Conservation (phyloP, 345 rosid genomes). For the Populus nigra region DNA sequence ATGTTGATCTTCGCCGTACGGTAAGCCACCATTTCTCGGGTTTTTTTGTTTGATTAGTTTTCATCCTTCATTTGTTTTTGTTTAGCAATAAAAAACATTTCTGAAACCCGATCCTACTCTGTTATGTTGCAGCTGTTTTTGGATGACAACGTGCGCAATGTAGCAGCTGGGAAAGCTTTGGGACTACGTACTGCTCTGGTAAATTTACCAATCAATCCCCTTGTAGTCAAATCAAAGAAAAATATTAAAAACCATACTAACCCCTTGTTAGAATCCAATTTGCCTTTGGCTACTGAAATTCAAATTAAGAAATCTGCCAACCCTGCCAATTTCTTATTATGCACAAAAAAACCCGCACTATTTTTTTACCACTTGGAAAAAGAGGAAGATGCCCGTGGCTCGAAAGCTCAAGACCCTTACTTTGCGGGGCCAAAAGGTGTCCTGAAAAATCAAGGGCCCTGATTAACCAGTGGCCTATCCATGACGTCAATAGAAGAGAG, state of each 20-base stretch:
- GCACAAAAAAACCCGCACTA: neutral
- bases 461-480: neutral
- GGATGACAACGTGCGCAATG: conserved; percentile 68
- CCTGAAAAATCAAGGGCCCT: neutral
- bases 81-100: neutral
- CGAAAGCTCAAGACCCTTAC: neutral
- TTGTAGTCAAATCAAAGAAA: neutral
- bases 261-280: neutral
- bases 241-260: neutral
- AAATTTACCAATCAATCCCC: neutral
- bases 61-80: neutral
- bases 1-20: conserved; percentile 63
- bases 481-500: too few relatives aligned
- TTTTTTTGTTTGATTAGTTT: neutral
- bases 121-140: conserved; percentile 52
- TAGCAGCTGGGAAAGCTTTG: conserved; percentile 66
- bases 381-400: neutral
- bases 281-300: neutral
- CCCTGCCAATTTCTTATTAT: neutral
- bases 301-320: neutral
- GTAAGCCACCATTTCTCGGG: conserved; percentile 23
- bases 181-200: conserved; percentile 80
- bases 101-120: neutral
- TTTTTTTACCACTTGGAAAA: neutral
- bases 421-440: neutral